Conservation (phyloP, 495 filamentous ascomycete genomes). For the Lineolata rhizophorae region DNA sequence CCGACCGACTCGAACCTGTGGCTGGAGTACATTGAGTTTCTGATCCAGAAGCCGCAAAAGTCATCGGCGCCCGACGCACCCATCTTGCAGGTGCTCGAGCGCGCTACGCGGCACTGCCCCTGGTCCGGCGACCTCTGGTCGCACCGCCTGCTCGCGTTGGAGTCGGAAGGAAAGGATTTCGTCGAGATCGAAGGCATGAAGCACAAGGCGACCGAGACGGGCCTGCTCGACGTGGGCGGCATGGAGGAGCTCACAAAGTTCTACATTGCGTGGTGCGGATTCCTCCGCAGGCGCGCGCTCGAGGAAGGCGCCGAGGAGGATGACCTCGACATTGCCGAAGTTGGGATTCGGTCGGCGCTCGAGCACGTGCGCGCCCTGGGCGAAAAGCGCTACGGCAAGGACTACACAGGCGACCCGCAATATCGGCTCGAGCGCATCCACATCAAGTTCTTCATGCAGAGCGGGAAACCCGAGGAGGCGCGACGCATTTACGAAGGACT, state of each 20-base stretch:
- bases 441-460: conserved; percentile 72
- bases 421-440: conserved; percentile 79
- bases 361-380: conserved; percentile 65
- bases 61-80: too few species aligned
- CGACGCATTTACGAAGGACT: conserved; percentile 56
- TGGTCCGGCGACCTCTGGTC: conserved; percentile 87
- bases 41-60: conserved; percentile 28
- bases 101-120: conserved; percentile 70
- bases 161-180: conserved; percentile 50
- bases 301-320: conserved; percentile 53
- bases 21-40: conserved; percentile 61
- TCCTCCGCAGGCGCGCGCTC: conserved; percentile 66
- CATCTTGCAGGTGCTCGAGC: conserved; percentile 32
- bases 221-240: conserved; percentile 48
- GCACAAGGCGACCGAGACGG: conserved; percentile 69
- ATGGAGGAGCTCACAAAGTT: conserved; percentile 75
- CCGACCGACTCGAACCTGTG: conserved; percentile 49
- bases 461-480: conserved; percentile 41
- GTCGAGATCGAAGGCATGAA: conserved; percentile 74
- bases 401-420: conserved; percentile 62
- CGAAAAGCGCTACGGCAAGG: conserved; percentile 48
- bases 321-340: conserved; percentile 74
- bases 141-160: conserved; percentile 61
- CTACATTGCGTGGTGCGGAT: conserved; percentile 82
- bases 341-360: conserved; percentile 64